Evolutionary conservation across 1,284 basidiomycete species (phyloP).

Genomic region (Sporisorium scitamineum): DNA sequence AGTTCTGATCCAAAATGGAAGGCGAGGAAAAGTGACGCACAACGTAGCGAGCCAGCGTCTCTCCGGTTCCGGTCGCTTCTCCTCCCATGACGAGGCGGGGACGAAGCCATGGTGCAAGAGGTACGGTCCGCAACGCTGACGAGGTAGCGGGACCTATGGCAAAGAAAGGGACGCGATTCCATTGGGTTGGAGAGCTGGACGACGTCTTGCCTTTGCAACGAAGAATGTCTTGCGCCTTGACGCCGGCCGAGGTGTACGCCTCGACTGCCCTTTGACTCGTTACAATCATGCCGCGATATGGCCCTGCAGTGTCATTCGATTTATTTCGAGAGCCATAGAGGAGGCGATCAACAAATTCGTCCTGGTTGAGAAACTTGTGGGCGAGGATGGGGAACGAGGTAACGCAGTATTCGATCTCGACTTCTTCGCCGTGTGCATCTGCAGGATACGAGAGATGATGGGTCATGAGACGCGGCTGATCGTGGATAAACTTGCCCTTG

Average conservation of each 20-base stretch:
- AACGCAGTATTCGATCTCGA: conserved; percentile 60
- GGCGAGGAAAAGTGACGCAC: conserved; percentile 45
- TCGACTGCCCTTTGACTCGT: conserved; percentile 65
- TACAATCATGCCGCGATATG: conserved; percentile 61
- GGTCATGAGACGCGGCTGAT: conserved; percentile 62
- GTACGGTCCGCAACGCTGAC: conserved; percentile 42
- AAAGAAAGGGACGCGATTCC: conserved; percentile 64
- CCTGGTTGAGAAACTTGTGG: conserved; percentile 47
- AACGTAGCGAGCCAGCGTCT: conserved; percentile 58
- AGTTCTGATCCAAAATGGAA: conserved; percentile 25
- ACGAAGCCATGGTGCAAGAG: conserved; percentile 46
- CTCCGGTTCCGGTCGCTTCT: conserved; percentile 61
- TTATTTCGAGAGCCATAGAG: conserved; percentile 27
- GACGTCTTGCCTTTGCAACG: conserved; percentile 27
- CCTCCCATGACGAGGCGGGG: conserved; percentile 58
- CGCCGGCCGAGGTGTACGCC: conserved; percentile 58
- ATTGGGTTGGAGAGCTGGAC: conserved; percentile 41
- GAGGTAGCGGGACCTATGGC: conserved; percentile 65
- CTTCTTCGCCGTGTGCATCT: conserved; percentile 33
- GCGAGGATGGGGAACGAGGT: conserved; percentile 59
- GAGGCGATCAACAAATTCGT: conserved; percentile 46
- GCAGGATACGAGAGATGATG: conserved; percentile 56
- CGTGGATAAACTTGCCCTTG: conserved; percentile 57
- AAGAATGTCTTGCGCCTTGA: conserved; percentile 26
- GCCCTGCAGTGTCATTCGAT: not conserved